These are phyloP conservation scores for Cytospora chrysosperma DNA, from an alignment of 2,329 filamentous ascomycete genomes.

Conservation along the genomic window DNA sequence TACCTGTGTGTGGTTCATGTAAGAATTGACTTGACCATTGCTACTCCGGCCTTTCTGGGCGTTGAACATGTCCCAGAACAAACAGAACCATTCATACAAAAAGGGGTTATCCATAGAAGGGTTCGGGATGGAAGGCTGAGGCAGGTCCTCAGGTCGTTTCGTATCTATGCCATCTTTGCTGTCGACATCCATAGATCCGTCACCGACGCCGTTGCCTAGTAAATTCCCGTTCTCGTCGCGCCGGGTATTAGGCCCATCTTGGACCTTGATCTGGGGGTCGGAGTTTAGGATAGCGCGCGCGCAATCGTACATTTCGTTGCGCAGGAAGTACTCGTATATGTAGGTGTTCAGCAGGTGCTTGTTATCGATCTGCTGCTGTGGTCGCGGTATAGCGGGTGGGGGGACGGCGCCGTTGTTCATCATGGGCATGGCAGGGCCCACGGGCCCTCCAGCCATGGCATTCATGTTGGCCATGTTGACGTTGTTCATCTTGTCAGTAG, in stretches of 20 bases:
- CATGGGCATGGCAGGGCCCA: conserved; percentile 63
- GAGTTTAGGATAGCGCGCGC: conserved; percentile 71
- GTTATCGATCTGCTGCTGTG: conserved; percentile 43
- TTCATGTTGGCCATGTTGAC: conserved; percentile 69
- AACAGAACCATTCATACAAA: conserved; percentile 94
- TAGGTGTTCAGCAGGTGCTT: conserved; percentile 74
- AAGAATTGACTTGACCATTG: conserved; percentile 66
- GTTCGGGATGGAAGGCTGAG: conserved; percentile 67
- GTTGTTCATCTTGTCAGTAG: conserved; percentile 55
- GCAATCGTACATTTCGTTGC: conserved; percentile 79
- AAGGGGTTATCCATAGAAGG: conserved; percentile 73
- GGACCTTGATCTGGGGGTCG: conserved; percentile 67
- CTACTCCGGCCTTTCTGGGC: conserved; percentile 72
- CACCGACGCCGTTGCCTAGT: conserved; percentile 65
- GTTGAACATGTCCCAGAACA: conserved; percentile 95
- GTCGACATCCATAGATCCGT: conserved; percentile 75
- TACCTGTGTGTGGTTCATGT: conserved; percentile 83
- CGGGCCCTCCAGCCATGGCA: conserved; percentile 62
- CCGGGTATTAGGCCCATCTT: conserved; percentile 67
- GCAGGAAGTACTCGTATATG: conserved; percentile 89
- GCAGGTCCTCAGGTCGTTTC: conserved; percentile 78
- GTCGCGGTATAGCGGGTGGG: conserved; percentile 36
- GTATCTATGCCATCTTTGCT: conserved; percentile 72
- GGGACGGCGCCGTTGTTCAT: conserved; percentile 58
- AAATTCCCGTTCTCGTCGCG: conserved; percentile 67